phyloP scores from a whole-genome alignment of 2,329 filamentous ascomycete genomes.

The Scedosporium boydii region DNA sequence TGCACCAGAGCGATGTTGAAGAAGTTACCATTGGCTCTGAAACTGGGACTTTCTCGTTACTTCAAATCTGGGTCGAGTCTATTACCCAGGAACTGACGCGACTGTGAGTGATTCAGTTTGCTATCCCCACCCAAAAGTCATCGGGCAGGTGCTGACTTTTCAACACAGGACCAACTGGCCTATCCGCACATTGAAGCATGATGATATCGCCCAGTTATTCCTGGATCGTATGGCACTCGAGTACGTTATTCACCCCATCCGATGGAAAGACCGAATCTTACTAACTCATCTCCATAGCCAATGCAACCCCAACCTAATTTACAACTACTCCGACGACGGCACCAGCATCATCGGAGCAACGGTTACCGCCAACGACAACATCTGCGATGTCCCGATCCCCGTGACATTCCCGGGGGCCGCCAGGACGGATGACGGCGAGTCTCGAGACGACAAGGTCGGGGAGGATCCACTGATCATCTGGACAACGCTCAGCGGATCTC shows the following conservation, averaged over 20 bases:
- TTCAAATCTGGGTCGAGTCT: conserved; percentile 48
- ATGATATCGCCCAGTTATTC: conserved; percentile 42
- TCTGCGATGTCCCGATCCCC: conserved; percentile 40
- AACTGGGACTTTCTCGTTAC: conserved; percentile 36
- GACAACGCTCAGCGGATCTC: conserved; percentile 32
- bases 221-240: conserved; percentile 43
- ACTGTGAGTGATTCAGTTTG: conserved; percentile 17
- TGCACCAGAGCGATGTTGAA: conserved; percentile 38
- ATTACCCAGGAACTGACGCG: conserved; percentile 44
- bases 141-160: no score
- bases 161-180: conserved; percentile 14
- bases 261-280: neutral
- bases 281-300: conserved; percentile 5
- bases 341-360: conserved; percentile 38
- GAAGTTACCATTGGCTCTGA: conserved; percentile 38
- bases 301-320: conserved; percentile 39
- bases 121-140: neutral
- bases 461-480: conserved; percentile 41
- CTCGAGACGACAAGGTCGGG: conserved; percentile 40
- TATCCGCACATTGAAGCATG: conserved; percentile 17
- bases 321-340: conserved; percentile 29
- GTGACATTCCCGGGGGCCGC: conserved; percentile 41
- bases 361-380: conserved; percentile 37
- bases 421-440: conserved; percentile 30
- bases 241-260: neutral